Percentiles rank a stretch among this genome's conserved stretches.
Evolutionary conservation across 148 eudicot species (phyloP).

Genomic region (Gaultheria prostrata): DNA sequence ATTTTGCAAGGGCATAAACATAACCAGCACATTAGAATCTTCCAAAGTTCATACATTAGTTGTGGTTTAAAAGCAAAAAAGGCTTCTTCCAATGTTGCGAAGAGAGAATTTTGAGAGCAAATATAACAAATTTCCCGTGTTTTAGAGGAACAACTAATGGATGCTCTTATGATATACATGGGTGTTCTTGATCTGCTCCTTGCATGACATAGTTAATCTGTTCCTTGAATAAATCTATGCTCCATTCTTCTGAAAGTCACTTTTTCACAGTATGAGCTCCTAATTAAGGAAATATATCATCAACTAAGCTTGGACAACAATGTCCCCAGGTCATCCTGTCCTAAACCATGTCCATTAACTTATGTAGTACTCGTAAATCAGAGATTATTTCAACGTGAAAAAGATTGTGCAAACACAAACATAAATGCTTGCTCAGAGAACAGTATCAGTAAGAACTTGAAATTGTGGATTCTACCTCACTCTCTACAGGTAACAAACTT

Average conservation of each 20-base stretch:
- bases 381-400: neutral
- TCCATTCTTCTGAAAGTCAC: neutral
- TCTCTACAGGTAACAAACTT: constrained; percentile 87
- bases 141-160: neutral
- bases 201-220: neutral
- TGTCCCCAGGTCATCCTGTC: neutral
- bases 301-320: neutral
- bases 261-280: neutral
- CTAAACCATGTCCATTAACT: neutral
- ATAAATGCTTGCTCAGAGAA: constrained; percentile 4
- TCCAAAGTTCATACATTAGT: neutral
- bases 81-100: neutral
- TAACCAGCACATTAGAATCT: neutral
- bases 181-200: neutral
- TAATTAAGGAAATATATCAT: neutral
- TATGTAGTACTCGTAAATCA: neutral
- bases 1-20: neutral
- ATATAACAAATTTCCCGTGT: neutral
- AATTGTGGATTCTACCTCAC: constrained; percentile 62
- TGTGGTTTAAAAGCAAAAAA: neutral
- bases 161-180: neutral
- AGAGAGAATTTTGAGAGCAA: neutral
- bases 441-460: neutral
- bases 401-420: neutral
- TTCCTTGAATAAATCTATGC: neutral